Evolutionary conservation across 352 stramenopile species (phyloP).

Genomic region (Elongisporangium senticosum): DNA sequence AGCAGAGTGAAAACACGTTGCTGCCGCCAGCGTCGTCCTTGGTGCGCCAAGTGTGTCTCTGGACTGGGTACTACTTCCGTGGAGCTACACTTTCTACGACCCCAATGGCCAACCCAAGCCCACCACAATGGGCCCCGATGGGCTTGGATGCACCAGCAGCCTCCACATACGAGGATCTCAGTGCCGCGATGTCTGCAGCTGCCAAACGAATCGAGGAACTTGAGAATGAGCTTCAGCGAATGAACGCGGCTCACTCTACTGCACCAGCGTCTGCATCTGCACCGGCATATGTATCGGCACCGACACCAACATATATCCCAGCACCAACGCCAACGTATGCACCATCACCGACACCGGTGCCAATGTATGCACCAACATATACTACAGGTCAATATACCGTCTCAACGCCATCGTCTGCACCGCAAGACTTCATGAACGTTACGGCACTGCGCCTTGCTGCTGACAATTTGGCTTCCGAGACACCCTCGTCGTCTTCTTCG

Average conservation of each 20-base stretch:
- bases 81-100: constrained; percentile 36
- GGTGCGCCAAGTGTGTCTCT: constrained; percentile 69
- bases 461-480: not conserved
- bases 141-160: constrained; percentile 5
- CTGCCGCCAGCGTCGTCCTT: constrained; percentile 49
- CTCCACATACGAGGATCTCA: constrained; percentile 44
- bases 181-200: constrained; percentile 46
- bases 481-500: not conserved
- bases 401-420: not conserved
- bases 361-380: constrained; percentile 1
- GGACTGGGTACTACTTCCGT: constrained; percentile 79
- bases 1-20: constrained; percentile 36
- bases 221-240: constrained; percentile 41
- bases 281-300: constrained; percentile 10
- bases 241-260: constrained; percentile 9
- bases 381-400: not conserved
- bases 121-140: constrained; percentile 33
- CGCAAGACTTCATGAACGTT: not conserved
- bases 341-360: not conserved
- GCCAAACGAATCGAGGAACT: constrained; percentile 38
- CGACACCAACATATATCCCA: constrained; percentile 1
- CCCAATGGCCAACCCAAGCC: constrained; percentile 34
- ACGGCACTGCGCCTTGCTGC: not conserved
- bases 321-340: not conserved
- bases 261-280: not conserved